A percentile compares a stretch with the other conserved stretches of the same genome.
phyloP scores from a whole-genome alignment of 2,329 filamentous ascomycete species.

The Chaetomium sp. region DNA sequence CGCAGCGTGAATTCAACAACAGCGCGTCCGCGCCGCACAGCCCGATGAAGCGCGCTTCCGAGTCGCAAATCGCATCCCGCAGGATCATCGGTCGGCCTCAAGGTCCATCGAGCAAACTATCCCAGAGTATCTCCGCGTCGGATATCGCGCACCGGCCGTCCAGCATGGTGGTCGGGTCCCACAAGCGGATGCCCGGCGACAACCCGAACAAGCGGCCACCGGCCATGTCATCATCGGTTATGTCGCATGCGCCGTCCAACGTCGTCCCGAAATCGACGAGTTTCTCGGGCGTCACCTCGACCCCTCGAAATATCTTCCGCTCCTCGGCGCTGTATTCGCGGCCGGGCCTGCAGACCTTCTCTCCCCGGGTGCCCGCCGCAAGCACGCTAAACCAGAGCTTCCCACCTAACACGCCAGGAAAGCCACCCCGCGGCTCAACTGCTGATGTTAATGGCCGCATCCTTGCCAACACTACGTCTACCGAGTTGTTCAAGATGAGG shows the following conservation, averaged over 20 bases:
- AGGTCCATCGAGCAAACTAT: slow-evolving; percentile 39
- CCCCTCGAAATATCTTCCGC: slow-evolving; percentile 42
- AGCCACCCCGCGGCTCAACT: slow-evolving; percentile 48
- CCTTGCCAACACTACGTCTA: slow-evolving; percentile 52
- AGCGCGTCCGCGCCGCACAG: slow-evolving; percentile 38
- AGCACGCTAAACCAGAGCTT: slow-evolving; percentile 54
- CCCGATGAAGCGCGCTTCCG: slow-evolving; percentile 41
- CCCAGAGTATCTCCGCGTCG: slow-evolving; percentile 34
- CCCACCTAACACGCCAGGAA: slow-evolving; percentile 49
- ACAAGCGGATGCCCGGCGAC: slow-evolving; percentile 36
- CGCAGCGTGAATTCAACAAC: slow-evolving; percentile 34
- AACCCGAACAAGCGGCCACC: slow-evolving; percentile 35
- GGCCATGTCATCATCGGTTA: slow-evolving; percentile 25
- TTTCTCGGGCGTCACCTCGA: slow-evolving; percentile 38
- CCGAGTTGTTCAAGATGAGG: slow-evolving; percentile 60
- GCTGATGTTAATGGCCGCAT: slow-evolving; percentile 53
- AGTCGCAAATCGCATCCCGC: slow-evolving; percentile 40
- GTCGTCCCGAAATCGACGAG: slow-evolving; percentile 34
- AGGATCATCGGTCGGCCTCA: slow-evolving; percentile 42
- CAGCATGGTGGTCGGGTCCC: slow-evolving; percentile 17
- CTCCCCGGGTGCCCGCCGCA: slow-evolving; percentile 47
- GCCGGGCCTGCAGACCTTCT: slow-evolving; percentile 43
- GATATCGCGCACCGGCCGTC: slow-evolving; percentile 31
- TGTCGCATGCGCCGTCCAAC: slow-evolving; percentile 24
- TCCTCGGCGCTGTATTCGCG: slow-evolving; percentile 37